These are phyloP conservation scores for Neonectria magnoliae DNA, from an alignment of 2,329 filamentous ascomycete species.

Conservation along the genomic window DNA sequence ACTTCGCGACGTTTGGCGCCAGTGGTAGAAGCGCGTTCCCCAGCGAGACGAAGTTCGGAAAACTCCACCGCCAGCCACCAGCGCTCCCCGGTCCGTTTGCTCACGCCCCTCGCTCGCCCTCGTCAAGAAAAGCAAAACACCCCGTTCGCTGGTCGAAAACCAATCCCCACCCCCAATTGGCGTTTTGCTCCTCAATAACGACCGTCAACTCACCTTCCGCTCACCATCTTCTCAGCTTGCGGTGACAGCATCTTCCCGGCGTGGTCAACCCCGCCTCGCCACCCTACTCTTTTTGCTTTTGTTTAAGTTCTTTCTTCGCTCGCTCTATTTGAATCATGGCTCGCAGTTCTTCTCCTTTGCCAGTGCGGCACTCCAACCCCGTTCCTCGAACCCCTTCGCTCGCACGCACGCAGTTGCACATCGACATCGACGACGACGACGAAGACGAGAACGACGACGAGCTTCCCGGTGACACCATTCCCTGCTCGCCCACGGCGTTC, in stretches of 20 bases:
- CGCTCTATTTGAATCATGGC: constrained; percentile 40
- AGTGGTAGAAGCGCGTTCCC: constrained; percentile 29
- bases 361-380: constrained; percentile 44
- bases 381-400: constrained; percentile 43
- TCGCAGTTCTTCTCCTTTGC: constrained; percentile 45
- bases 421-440: constrained; percentile 54
- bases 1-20: constrained; percentile 38
- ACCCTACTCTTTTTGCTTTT: constrained; percentile 9
- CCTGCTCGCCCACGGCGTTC: constrained; percentile 54
- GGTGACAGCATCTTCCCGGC: constrained; percentile 21
- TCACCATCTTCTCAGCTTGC: constrained; percentile 29
- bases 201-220: constrained; percentile 2
- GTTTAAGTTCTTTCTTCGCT: constrained; percentile 11
- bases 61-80: constrained; percentile 27
- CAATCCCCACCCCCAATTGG: neutral
- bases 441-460: constrained; percentile 59
- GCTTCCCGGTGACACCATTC: constrained; percentile 56
- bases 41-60: constrained; percentile 27
- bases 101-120: constrained; percentile 17
- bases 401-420: constrained; percentile 34
- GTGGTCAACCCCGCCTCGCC: constrained; percentile 16
- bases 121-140: constrained; percentile 7
- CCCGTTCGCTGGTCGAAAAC: constrained; percentile 10
- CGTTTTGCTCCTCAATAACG: neutral
- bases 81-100: constrained; percentile 13